These are phyloP conservation scores for Strobilomyces dryophilus DNA, from an alignment of 768 basidiomycete species.

Conservation along the genomic window DNA sequence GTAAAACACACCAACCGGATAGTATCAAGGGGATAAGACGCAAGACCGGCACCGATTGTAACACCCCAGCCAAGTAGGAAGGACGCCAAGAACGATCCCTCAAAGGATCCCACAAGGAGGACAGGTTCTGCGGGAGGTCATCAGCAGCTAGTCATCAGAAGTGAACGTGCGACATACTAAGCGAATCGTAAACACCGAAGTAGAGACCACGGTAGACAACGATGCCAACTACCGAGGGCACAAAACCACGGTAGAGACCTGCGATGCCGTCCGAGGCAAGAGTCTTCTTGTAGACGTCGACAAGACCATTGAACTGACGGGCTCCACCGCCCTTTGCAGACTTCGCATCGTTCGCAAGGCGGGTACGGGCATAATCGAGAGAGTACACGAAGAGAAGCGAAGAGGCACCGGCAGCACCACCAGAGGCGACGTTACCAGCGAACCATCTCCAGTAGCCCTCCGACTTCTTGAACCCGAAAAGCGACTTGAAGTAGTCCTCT, in stretches of 20 bases:
- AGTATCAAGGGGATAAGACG: slow-evolving; percentile 92
- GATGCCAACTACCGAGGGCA: slow-evolving; percentile 98
- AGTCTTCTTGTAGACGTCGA: slow-evolving; percentile 97
- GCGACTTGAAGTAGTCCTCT: slow-evolving; percentile 98
- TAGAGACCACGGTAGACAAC: slow-evolving; percentile 99
- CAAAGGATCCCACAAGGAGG: slow-evolving; percentile 90
- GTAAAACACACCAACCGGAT: slow-evolving; percentile 52
- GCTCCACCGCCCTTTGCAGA: slow-evolving; percentile 87
- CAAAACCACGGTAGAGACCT: slow-evolving; percentile 99
- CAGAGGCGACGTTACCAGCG: slow-evolving; percentile 94
- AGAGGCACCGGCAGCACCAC: slow-evolving; percentile 99
- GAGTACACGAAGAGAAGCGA: slow-evolving; percentile 99
- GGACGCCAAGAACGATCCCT: slow-evolving; percentile 96
- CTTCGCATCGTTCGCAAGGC: slow-evolving; percentile 97
- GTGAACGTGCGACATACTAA: slow-evolving; percentile 56
- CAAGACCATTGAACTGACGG: slow-evolving; percentile 97
- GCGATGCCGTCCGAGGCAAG: slow-evolving; percentile 96
- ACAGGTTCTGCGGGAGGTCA: slow-evolving; percentile 69
- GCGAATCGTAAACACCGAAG: slow-evolving; percentile 95
- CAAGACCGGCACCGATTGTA: slow-evolving; percentile 98
- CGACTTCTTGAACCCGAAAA: slow-evolving; percentile 97
- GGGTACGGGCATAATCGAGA: slow-evolving; percentile 98
- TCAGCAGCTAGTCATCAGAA: slow-evolving; percentile 27
- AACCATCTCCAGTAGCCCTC: slow-evolving; percentile 99
- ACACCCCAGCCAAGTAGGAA: slow-evolving; percentile 99